Evolutionary conservation across 2,329 filamentous ascomycete species (phyloP).

Genomic region (Trichoderma guizhouense): DNA sequence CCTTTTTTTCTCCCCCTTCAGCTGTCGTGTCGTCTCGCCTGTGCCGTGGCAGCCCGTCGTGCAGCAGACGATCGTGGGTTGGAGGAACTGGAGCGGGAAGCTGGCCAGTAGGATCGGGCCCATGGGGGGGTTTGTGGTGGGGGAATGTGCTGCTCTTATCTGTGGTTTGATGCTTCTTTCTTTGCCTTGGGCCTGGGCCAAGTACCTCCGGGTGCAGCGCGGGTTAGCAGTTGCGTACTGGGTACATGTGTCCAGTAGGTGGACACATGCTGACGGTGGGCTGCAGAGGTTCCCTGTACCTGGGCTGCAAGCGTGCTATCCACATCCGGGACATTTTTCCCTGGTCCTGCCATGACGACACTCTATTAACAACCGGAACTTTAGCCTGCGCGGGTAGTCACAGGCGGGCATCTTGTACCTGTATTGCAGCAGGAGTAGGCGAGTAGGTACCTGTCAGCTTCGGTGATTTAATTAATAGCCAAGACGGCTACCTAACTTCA

Average conservation of each 20-base stretch:
- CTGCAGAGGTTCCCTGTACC: neutral
- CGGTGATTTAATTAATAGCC: neutral
- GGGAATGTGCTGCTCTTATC: neutral
- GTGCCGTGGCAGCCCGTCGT: conserved; percentile 10
- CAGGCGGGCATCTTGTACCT: neutral
- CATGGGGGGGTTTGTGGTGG: neutral
- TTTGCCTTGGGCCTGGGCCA: neutral
- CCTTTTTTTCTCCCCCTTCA: neutral
- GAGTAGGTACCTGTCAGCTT: neutral
- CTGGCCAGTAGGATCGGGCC: conserved; percentile 13
- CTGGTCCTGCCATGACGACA: neutral
- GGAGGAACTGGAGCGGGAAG: neutral
- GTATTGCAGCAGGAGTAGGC: neutral
- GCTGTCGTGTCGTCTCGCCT: conserved; percentile 15
- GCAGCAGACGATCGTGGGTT: conserved; percentile 14
- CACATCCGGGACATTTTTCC: neutral
- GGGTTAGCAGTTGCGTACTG: neutral
- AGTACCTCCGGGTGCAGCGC: neutral
- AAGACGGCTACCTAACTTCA: neutral
- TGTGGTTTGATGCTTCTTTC: neutral
- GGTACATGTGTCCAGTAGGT: neutral
- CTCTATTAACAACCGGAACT: neutral
- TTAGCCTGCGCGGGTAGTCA: neutral
- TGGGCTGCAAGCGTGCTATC: neutral
- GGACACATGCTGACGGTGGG: neutral